Percentiles rank a stretch among this genome's conserved stretches.
phyloP scores from a whole-genome alignment of 306 rosid species.

The Sesbania bispinosa region DNA sequence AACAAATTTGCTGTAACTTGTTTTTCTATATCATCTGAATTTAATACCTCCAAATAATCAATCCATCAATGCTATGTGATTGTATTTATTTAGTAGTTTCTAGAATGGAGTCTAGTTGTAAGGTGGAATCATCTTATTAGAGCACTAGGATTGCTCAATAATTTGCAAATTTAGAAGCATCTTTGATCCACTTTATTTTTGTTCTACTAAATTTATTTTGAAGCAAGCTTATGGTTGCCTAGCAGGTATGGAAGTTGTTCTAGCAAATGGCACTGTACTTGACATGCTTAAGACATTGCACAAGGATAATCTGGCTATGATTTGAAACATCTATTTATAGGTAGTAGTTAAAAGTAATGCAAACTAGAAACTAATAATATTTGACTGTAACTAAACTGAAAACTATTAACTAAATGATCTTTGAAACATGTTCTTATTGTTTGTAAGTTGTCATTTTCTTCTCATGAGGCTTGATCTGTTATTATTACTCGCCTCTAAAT shows the following conservation, averaged over 20 bases:
- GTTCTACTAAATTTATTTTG: conserved; percentile 18
- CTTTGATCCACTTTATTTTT: conserved; percentile 15
- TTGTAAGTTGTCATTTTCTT: background rate
- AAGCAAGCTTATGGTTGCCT: conserved; percentile 22
- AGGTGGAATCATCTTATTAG: conserved; percentile 1
- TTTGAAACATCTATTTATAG: conserved; percentile 91
- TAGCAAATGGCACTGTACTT: conserved; percentile 86
- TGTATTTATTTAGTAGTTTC: conserved; percentile 6
- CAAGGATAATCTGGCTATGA: conserved; percentile 96
- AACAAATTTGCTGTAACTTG: conserved; percentile 15
- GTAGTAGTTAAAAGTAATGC: conserved; percentile 37
- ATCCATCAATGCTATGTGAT: background rate
- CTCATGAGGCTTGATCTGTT: background rate
- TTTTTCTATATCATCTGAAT: conserved; percentile 8
- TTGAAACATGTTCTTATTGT: background rate
- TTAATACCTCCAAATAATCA: background rate
- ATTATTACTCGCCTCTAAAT: background rate
- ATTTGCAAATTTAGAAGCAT: conserved; percentile 24
- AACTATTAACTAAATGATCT: background rate
- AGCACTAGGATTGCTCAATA: background rate
- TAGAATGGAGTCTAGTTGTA: conserved; percentile 23
- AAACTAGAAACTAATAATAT: conserved; percentile 7
- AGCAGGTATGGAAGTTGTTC: conserved; percentile 86
- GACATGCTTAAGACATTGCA: conserved; percentile 91
- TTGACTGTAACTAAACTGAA: conserved; percentile 19